Conservation (phyloP, 176 grass and related monocot species). For the Raddia distichophylla region DNA sequence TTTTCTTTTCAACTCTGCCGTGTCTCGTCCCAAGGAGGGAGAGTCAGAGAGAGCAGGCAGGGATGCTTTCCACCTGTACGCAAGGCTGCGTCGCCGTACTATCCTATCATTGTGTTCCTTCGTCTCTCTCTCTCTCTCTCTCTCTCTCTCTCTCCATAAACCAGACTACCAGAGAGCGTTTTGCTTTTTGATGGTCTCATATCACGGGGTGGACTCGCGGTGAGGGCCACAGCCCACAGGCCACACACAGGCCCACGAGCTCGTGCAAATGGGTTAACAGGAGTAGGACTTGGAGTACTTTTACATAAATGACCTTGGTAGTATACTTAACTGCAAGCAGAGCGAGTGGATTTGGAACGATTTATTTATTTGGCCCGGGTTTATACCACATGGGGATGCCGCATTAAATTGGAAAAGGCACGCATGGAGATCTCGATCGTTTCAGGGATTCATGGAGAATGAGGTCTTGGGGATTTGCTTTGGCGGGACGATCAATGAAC, state of each 20-base stretch:
- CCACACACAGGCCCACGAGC: too few relatives aligned
- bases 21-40: slow-evolving; percentile 25
- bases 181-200: neutral
- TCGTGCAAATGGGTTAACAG: neutral
- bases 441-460: neutral
- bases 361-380: too few relatives aligned
- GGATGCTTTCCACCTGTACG: slow-evolving; percentile 41
- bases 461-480: neutral
- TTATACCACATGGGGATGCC: neutral
- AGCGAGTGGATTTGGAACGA: too few relatives aligned
- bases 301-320: too few relatives aligned
- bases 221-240: too few relatives aligned
- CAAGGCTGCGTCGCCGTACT: slow-evolving; percentile 44
- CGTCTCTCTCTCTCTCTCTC: neutral
- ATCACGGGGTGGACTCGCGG: slow-evolving; percentile 9
- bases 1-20: slow-evolving; percentile 22
- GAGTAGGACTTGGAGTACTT: too few relatives aligned
- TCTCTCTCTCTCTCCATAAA: neutral
- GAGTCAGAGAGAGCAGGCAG: slow-evolving; percentile 12
- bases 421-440: slow-evolving; percentile 39
- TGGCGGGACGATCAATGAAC: slow-evolving; percentile 8
- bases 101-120: slow-evolving; percentile 43
- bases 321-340: too few relatives aligned
- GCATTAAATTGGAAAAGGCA: slow-evolving; percentile 25
- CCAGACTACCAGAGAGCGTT: neutral